phyloP scores from a whole-genome alignment of 495 filamentous ascomycete species.

The Penicillium manginii region DNA sequence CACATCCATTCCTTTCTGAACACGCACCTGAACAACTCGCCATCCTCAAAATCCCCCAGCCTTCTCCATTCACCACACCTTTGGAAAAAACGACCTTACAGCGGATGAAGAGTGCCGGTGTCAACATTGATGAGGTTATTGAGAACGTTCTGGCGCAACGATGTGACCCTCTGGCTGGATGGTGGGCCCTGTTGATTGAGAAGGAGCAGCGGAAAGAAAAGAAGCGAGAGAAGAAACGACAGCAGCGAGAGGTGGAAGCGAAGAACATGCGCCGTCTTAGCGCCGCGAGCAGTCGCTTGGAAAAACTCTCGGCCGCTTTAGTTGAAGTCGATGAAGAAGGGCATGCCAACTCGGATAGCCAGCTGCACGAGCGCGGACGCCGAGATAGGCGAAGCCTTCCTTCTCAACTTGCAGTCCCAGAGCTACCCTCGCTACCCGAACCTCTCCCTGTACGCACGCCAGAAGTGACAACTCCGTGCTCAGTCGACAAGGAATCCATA shows the following conservation, averaged over 20 bases:
- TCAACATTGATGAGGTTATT: constrained; percentile 92
- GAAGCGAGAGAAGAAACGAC: constrained; percentile 81
- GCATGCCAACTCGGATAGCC: constrained; percentile 34
- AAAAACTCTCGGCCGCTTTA: constrained; percentile 73
- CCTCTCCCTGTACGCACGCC: constrained; percentile 42
- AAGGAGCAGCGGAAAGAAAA: constrained; percentile 92
- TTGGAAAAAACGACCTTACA: constrained; percentile 90
- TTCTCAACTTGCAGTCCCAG: constrained; percentile 57
- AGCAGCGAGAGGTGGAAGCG: constrained; percentile 79
- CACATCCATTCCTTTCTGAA: constrained; percentile 87
- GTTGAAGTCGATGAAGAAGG: constrained; percentile 77
- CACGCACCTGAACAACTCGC: constrained; percentile 87
- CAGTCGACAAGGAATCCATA: constrained; percentile 78
- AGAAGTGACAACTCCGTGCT: constrained; percentile 52
- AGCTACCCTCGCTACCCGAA: constrained; percentile 76
- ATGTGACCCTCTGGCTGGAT: constrained; percentile 88
- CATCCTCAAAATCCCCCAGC: constrained; percentile 83
- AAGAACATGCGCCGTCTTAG: constrained; percentile 81
- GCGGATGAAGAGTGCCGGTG: constrained; percentile 92
- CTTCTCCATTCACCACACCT: constrained; percentile 82
- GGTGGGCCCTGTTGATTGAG: constrained; percentile 95
- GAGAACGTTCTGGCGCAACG: constrained; percentile 89
- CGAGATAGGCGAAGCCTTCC: constrained; percentile 61
- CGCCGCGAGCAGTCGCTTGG: constrained; percentile 81
- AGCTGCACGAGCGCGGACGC: constrained; percentile 49